phyloP scores from a whole-genome alignment of 371 early-diverging fungal species.

The Apophysomyces ossiformis region DNA sequence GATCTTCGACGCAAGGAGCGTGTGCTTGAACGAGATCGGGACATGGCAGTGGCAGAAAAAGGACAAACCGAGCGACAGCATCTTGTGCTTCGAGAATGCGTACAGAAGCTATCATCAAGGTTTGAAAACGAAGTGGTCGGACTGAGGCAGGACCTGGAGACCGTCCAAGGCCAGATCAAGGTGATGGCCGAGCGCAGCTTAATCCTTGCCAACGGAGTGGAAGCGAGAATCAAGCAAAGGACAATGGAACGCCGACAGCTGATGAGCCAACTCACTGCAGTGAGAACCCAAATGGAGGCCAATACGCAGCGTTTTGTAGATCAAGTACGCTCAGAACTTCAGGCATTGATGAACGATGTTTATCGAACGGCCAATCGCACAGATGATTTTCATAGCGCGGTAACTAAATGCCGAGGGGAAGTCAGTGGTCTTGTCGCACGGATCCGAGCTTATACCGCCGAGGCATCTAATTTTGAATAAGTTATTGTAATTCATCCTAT shows the following conservation, averaged over 20 bases:
- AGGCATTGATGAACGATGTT: conserved; percentile 22
- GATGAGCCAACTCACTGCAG: conserved; percentile 7
- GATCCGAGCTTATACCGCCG: conserved; percentile 43
- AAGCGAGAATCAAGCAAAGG: conserved; percentile 16
- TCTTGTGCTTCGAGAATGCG: conserved; percentile 27
- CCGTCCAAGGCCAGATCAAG: conserved; percentile 24
- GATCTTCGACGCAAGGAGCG: conserved; percentile 44
- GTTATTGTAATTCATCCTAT: conserved; percentile 6
- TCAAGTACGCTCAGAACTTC: conserved; percentile 30
- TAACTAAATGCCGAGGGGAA: conserved; percentile 43
- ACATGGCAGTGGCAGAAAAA: conserved; percentile 39
- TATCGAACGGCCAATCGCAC: conserved; percentile 17
- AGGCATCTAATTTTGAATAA: conserved; percentile 29
- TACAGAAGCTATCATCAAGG: conserved; percentile 30
- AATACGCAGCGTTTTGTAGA: conserved; percentile 30
- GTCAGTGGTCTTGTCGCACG: conserved; percentile 42
- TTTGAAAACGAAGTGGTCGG: conserved; percentile 36
- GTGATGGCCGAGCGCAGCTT: conserved; percentile 27
- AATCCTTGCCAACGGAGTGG: conserved; percentile 15
- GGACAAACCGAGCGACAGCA: conserved; percentile 38
- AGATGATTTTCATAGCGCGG: conserved; percentile 33
- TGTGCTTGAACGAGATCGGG: conserved; percentile 43
- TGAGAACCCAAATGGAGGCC: conserved; percentile 22
- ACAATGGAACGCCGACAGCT: conserved; percentile 15
- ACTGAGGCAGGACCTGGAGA: conserved; percentile 28